Evolutionary conservation across 139 green algal species (phyloP), one percentile per base, ranked within the genome.

Genomic region (Zygnema cylindricum): DNA sequence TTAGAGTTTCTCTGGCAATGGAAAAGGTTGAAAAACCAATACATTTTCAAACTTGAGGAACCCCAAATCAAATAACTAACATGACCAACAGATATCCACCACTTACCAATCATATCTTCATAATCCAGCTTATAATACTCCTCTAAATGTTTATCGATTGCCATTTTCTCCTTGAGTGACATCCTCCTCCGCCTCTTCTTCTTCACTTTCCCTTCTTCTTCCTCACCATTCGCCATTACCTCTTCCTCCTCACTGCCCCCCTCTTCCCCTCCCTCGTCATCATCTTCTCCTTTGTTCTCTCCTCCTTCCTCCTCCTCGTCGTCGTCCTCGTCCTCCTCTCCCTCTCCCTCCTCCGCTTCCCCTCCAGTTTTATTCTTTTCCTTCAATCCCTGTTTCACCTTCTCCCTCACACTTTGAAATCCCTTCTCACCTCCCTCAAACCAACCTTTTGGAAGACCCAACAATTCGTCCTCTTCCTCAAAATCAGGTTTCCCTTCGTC

Each of bases 91-190:
- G n/a, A n/a, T n/a, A n/a, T n/a, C n/a, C n/a, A n/a, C n/a, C n/a
- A 22, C 38, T 94, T 95, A 0, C 94, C 96, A 3, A 98, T 92
- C 43, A 94, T 82, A 82, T 97, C 96, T 91, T 99, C 97, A 69
- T 96, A 96, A 86, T 99, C 95, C 49, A 99, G 93, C 86, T 94
- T 94, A 92, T 98, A 96, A 89, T 98, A 98, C 87, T 99, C 96
- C 85, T 97, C 94, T 77, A 98, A 81, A 85, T 96, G 77, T 41
- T 94, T 93, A 69, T 92, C 69, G 63, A 95, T 73, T 84, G 94
- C 89, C 30, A 88, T 54, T 55, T 82, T 92, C 1, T 89, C 84
- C 69, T 41, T 33, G 35, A 77, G 42, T 42, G 36, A 39, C 43
- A 81, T 63, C 49, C 36, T 11, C 82, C 49, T 7, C 79, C 30